These are phyloP conservation scores for Eruca vesicaria DNA, from an alignment of 441 rosid genomes.

Conservation along the genomic window DNA sequence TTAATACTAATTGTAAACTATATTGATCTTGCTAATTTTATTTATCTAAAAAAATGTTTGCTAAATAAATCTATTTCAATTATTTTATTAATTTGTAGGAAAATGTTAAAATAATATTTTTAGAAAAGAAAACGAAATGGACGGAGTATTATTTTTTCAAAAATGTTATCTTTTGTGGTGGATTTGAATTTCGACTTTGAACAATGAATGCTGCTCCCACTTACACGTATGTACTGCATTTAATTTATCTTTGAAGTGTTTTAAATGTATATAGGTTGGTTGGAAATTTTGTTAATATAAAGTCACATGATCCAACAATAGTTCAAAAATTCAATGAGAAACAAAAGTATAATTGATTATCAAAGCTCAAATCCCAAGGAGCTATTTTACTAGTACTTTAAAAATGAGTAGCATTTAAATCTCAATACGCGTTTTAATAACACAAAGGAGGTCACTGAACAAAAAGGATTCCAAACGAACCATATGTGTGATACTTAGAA, in stretches of 20 bases:
- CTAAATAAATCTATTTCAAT: too few relatives aligned
- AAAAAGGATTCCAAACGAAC: not conserved
- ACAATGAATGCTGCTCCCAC: slow-evolving; percentile 28
- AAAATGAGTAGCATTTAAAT: not conserved
- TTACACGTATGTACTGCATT: not conserved
- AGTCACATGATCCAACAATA: slow-evolving; percentile 17
- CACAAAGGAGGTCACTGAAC: not conserved
- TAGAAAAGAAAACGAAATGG: too few relatives aligned
- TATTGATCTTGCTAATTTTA: too few relatives aligned
- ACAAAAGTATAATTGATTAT: not conserved
- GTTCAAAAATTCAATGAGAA: slow-evolving; percentile 1
- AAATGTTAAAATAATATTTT: too few relatives aligned
- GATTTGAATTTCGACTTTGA: not conserved
- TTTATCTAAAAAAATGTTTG: too few relatives aligned
- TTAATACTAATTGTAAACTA: too few relatives aligned
- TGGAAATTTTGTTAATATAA: not conserved
- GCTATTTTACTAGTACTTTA: not conserved
- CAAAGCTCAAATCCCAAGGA: slow-evolving; percentile 24
- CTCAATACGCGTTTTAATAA: not conserved
- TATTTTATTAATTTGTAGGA: too few relatives aligned
- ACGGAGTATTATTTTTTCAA: not conserved
- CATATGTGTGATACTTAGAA: not conserved
- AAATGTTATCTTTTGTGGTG: slow-evolving; percentile 1
- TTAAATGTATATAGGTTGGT: not conserved
- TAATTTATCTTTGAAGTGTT: not conserved